Percentiles rank a stretch among this genome's conserved stretches.
Conservation (phyloP, 2,329 filamentous ascomycete species). For the Thelonectria blattea region DNA sequence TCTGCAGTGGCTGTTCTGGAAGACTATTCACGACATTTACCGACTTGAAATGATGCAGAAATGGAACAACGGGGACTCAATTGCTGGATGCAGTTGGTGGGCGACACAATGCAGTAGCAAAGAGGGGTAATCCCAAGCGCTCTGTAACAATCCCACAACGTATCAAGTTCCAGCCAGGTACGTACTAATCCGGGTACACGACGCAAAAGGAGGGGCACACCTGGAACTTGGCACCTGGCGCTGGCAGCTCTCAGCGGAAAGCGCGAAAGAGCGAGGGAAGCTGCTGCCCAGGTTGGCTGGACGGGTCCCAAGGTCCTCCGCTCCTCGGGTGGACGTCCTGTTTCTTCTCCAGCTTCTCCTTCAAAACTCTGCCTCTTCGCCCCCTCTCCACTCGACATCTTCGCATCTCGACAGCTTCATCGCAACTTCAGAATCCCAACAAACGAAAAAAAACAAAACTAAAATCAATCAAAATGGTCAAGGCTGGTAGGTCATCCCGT, state of each 20-base stretch:
- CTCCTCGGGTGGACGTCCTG: not conserved
- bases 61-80: not conserved
- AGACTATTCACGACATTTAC: not conserved
- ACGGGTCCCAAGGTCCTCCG: constrained; percentile 31
- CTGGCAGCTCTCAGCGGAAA: not conserved
- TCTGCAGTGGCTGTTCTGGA: not conserved
- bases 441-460: constrained; percentile 32
- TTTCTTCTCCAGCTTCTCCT: constrained; percentile 17
- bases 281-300: constrained; percentile 21
- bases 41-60: not conserved
- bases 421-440: constrained; percentile 17
- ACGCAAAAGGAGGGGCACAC: constrained; percentile 6
- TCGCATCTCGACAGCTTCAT: constrained; percentile 29
- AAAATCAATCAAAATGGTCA: constrained; percentile 87
- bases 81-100: not conserved
- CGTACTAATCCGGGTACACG: not conserved
- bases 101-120: not conserved
- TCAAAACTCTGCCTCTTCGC: constrained; percentile 35
- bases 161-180: not conserved
- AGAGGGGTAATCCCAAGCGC: constrained; percentile 3
- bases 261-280: constrained; percentile 10
- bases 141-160: not conserved
- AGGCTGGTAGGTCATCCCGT: constrained; percentile 74
- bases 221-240: not conserved
- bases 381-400: constrained; percentile 36